Evolutionary conservation across 495 filamentous ascomycete species (phyloP).

Genomic region (Cryomyces antarcticus): DNA sequence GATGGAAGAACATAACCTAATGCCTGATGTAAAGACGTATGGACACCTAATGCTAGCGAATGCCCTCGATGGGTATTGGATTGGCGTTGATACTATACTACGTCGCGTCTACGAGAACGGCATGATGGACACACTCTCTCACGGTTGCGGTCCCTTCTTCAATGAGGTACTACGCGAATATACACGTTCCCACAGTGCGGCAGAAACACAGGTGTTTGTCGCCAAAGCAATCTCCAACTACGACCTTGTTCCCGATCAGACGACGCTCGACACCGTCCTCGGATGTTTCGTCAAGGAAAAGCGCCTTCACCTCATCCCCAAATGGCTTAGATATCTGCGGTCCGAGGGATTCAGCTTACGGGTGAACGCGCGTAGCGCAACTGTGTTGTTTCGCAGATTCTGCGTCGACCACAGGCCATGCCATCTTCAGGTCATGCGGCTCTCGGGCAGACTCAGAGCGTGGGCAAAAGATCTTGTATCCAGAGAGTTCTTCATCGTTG

Average conservation of each 20-base stretch:
- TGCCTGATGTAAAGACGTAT: not conserved
- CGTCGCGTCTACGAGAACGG: not conserved
- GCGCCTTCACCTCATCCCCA: constrained; percentile 1
- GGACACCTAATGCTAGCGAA: not conserved
- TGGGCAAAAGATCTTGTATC: not conserved
- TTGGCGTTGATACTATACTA: not conserved
- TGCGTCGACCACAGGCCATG: not conserved
- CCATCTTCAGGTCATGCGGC: not conserved
- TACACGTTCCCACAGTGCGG: not conserved
- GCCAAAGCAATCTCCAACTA: not conserved
- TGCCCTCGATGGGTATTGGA: not conserved
- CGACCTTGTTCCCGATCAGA: not conserved
- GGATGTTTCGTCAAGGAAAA: constrained; percentile 3
- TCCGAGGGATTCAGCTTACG: not conserved
- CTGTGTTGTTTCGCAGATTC: not conserved
- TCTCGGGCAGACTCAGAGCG: not conserved
- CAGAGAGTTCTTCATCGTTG: not conserved
- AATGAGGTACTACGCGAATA: not conserved
- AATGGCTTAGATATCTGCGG: constrained; percentile 2
- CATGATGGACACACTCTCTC: not conserved
- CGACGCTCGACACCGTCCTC: constrained; percentile 1
- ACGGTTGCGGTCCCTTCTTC: not conserved
- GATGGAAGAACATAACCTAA: no score
- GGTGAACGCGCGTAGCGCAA: not conserved
- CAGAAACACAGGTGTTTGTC: not conserved